Evolutionary conservation across 768 basidiomycete genomes (phyloP).

Genomic region (Agaricus subrufescens): DNA sequence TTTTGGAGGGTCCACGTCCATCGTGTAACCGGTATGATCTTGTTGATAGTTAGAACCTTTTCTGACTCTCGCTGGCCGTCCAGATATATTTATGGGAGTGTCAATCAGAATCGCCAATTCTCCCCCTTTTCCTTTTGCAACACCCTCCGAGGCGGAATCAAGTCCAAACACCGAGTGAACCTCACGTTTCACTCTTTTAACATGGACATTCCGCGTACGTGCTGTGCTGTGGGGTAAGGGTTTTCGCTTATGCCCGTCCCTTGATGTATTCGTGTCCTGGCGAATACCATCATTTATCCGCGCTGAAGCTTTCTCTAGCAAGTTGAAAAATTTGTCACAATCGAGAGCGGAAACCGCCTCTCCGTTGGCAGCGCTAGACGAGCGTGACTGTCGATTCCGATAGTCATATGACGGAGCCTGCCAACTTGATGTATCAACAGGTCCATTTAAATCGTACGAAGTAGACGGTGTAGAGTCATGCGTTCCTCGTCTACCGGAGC

Average conservation of each 20-base stretch:
- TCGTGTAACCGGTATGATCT: neutral
- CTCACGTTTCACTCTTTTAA: slow-evolving; percentile 10
- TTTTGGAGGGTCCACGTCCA: slow-evolving; percentile 2
- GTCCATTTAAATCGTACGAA: neutral
- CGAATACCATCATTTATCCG: slow-evolving; percentile 25
- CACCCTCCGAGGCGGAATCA: neutral
- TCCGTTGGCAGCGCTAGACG: neutral
- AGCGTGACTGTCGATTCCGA: neutral
- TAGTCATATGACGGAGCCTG: neutral
- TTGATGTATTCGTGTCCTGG: slow-evolving; percentile 4
- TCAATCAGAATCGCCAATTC: neutral
- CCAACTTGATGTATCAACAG: neutral
- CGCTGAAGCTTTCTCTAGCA: slow-evolving; percentile 31
- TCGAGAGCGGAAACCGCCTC: slow-evolving; percentile 2
- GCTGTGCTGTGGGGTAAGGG: slow-evolving; percentile 1
- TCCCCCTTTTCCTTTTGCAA: slow-evolving; percentile 3
- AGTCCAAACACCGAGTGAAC: neutral
- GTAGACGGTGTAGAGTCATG: neutral
- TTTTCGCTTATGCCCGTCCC: neutral
- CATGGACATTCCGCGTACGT: neutral
- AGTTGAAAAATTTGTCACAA: slow-evolving; percentile 24
- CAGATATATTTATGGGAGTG: neutral
- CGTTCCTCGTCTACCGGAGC: neutral
- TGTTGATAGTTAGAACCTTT: neutral
- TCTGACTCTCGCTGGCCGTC: neutral